phyloP scores from a whole-genome alignment of 1,139 yeast species.

The Candida sp. region DNA sequence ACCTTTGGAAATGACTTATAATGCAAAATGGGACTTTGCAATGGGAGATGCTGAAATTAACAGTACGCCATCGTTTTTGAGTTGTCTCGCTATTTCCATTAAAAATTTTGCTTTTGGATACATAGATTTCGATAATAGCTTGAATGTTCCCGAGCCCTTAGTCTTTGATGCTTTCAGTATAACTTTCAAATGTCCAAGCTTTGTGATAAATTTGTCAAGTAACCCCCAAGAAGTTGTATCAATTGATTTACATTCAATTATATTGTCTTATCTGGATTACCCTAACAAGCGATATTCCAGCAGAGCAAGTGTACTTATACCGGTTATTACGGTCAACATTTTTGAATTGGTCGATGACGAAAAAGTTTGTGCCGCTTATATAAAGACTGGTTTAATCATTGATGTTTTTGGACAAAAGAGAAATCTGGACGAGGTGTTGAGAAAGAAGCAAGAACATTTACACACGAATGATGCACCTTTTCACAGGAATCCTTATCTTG shows the following conservation, averaged over 20 bases:
- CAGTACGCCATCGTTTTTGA: constrained; percentile 48
- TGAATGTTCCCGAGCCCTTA: constrained; percentile 52
- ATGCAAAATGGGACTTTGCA: constrained; percentile 85
- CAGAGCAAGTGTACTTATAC: constrained; percentile 49
- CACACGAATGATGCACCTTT: constrained; percentile 76
- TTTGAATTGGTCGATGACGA: constrained; percentile 17
- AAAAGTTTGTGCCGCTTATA: constrained; percentile 19
- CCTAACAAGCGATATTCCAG: constrained; percentile 65
- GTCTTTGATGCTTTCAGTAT: constrained; percentile 71
- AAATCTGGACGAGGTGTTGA: constrained; percentile 43
- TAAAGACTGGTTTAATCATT: constrained; percentile 54
- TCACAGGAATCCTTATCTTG: constrained; percentile 71
- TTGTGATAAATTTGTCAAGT: constrained; percentile 19
- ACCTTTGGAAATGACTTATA: constrained; percentile 82
- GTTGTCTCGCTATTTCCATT: constrained; percentile 41
- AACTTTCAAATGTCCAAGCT: constrained; percentile 38
- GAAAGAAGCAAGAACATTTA: constrained; percentile 63
- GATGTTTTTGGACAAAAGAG: constrained; percentile 60
- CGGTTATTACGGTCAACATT: constrained; percentile 35
- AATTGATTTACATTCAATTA: constrained; percentile 32
- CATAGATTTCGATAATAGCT: constrained; percentile 70
- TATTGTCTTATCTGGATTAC: constrained; percentile 60
- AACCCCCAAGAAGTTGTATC: constrained; percentile 16
- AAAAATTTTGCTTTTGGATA: constrained; percentile 59
- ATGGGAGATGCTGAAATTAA: constrained; percentile 57